Evolutionary conservation across 768 basidiomycete genomes (phyloP).

Genomic region (Filobasidium floriforme): DNA sequence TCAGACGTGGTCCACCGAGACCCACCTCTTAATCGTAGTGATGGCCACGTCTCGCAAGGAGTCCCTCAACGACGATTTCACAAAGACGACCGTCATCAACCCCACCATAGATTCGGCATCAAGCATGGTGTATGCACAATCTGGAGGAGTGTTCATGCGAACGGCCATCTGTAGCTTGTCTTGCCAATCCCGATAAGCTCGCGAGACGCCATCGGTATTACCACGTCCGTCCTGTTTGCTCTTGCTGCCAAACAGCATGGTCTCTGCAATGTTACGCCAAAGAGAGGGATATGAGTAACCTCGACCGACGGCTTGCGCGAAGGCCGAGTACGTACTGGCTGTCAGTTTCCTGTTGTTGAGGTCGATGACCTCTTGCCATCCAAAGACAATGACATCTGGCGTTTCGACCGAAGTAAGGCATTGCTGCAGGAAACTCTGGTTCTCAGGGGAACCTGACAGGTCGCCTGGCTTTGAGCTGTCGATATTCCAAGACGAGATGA

Average conservation of each 20-base stretch:
- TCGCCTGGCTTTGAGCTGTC: slow-evolving; percentile 77
- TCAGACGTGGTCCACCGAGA: background rate
- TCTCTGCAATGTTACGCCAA: slow-evolving; percentile 50
- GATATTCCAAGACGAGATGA: slow-evolving; percentile 87
- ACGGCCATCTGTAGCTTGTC: slow-evolving; percentile 69
- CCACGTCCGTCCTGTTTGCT: slow-evolving; percentile 54
- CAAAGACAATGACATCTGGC: slow-evolving; percentile 86
- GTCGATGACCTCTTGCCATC: slow-evolving; percentile 93
- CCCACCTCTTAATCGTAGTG: slow-evolving; percentile 64
- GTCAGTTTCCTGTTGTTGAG: slow-evolving; percentile 86
- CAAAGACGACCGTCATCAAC: slow-evolving; percentile 69
- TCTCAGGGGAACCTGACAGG: slow-evolving; percentile 60
- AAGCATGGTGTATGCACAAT: slow-evolving; percentile 66
- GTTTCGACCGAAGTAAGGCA: slow-evolving; percentile 61
- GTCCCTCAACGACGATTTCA: slow-evolving; percentile 54
- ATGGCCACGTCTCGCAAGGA: slow-evolving; percentile 62
- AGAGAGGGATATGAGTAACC: background rate
- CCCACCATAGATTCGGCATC: slow-evolving; percentile 88
- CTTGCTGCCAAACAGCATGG: slow-evolving; percentile 66
- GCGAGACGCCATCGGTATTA: slow-evolving; percentile 73
- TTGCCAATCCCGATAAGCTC: slow-evolving; percentile 80
- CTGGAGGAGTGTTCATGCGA: slow-evolving; percentile 62
- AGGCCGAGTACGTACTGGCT: slow-evolving; percentile 52
- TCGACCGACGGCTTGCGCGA: background rate
- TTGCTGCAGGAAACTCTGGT: slow-evolving; percentile 70